Evolutionary conservation across 352 stramenopile genomes (phyloP), one percentile per base, ranked within the genome.

Genomic region (Phytophthora hibernalis): DNA sequence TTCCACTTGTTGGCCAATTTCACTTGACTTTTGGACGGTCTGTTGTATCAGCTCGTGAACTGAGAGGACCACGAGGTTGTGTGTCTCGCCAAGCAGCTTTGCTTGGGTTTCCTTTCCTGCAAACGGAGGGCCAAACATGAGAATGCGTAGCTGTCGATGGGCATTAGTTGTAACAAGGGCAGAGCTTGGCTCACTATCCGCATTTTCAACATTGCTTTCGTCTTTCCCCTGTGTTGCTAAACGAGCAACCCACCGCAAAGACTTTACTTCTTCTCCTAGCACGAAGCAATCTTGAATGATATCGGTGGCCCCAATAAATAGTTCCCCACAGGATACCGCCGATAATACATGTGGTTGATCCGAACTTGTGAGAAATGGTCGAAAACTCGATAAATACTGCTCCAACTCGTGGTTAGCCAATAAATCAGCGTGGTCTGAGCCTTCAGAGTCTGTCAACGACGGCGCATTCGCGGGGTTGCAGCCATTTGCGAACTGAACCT

Each of bases 261-360:
- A 86, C 52, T 92, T 90, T 21, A 93, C 61, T 38, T 73, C 74
- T 67, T 91, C 83, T 26, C 80, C 82, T 5, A 91, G 68, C 7
- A 83, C 64, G 15, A 79, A 79, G 18, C 70, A 73, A n/a, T 80
- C 78, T 38, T 87, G 66, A 15, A 91, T 61, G 1, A 76, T 49
- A 20, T 82, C 76, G 8, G 55, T 60, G 1, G 80, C 79, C 1
- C 72, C 79, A 37, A 82, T 24, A 38, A 90, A 91, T 31, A 79
- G 77, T n/a, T 43, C 72, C 13, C 76, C 76, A 79, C 52, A 69
- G 55, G 45, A 68, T 76, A 35, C 69, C 12, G 11, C 37, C 51
- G 8, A 54, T 53, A 22, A 55, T 40, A n/a, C 68, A 74, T 9
- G 43, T 57, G 51, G 71, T 37, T 42, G 58, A 53, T 24, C 65